Base-by-base conservation (phyloP, 805 yeast species). In the Suhomyces prunicola region DNA sequence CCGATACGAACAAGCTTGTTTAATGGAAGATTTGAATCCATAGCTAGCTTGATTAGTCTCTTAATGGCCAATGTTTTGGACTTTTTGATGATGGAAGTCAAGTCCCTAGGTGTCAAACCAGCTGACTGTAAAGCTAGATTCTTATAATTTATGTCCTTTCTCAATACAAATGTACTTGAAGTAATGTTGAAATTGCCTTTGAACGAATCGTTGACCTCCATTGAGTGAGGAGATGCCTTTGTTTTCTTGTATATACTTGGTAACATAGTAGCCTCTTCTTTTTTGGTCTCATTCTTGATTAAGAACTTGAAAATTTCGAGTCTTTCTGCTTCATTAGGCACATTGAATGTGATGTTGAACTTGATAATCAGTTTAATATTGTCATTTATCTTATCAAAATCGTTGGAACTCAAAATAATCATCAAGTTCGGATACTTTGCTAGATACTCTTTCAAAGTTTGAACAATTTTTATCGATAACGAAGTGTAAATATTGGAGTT, bases 81-180 rank as follows among this genome's bases (percentile, higher is more conserved):
- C 50, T 79, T 81, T 17, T 80, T 77, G 5, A 91, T 82, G 54
- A 91, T 89, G 0, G 93, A 83, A 3, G 72, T 71, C 46, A 93
- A 73, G 66, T 94, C 97, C 19, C 87, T 76, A 1, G 97, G 96
- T 0, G 94, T 88, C 51, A 93, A 75, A 19, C 98, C 98, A 2
- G 98, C 98, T 54, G 96, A 88, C 61, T 91, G 96, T 48, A 88
- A 70, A 0, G 97, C 87, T 29, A 94, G 71, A 0, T 82, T 70
- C 1, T 76, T 70, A 5, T 80, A 60, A 2, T 84, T 78, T 4
- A 91, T 55, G 35, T 66, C 79, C 31, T 57, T 62, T 48, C 79
- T 59, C 15, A 62, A 59, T 12, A 56, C 57, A 48, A 64, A 69
- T 10, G 60, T 62, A n/a, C 58, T 56, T 3, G 50, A 51, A 8